Conservation (phyloP, 148 eudicot genomes). For the Persicaria maculosa region DNA sequence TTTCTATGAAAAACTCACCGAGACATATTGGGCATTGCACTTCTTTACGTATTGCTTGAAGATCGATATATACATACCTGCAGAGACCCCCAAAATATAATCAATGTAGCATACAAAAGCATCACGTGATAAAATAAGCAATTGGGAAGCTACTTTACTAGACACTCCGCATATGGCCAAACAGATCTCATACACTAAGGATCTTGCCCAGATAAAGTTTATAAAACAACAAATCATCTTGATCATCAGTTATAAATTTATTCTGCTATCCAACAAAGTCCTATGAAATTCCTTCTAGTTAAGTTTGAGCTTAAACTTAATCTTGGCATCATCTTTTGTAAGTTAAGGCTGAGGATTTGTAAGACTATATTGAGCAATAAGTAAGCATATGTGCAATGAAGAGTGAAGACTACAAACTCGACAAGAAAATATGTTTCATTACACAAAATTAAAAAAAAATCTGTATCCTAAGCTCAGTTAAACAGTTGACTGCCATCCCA, state of each 20-base stretch:
- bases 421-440: neutral
- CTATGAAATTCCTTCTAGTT: neutral
- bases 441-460: neutral
- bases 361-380: neutral
- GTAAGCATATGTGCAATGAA: neutral
- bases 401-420: neutral
- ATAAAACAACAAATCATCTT: neutral
- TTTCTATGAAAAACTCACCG: constrained; percentile 17
- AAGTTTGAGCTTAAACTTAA: constrained; percentile 1
- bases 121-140: neutral
- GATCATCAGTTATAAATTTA: neutral
- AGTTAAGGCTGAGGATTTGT: neutral
- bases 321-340: neutral
- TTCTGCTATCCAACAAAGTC: neutral
- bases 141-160: neutral
- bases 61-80: constrained; percentile 33
- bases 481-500: neutral
- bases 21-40: constrained; percentile 51
- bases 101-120: neutral
- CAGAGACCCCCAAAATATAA: constrained; percentile 10
- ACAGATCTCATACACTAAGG: neutral
- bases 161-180: neutral
- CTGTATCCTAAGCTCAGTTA: neutral
- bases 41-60: constrained; percentile 34
- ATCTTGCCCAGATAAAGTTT: neutral